phyloP scores from a whole-genome alignment of 805 yeast genomes.

The Wickerhamomyces hampshirensis region DNA sequence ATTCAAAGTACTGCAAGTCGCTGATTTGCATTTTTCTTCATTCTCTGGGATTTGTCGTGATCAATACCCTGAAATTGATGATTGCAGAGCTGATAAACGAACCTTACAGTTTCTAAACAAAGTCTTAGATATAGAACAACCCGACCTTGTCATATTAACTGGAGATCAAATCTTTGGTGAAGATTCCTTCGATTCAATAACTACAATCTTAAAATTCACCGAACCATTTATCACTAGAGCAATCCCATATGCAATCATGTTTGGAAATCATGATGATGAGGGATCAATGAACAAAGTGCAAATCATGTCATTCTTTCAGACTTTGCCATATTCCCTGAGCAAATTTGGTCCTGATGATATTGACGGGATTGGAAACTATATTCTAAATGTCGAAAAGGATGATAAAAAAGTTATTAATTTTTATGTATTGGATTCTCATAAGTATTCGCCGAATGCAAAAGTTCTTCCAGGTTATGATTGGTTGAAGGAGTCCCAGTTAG shows the following conservation, averaged over 20 bases:
- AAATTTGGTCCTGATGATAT: conserved; percentile 58
- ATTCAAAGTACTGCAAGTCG: conserved; percentile 81
- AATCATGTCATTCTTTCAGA: conserved; percentile 49
- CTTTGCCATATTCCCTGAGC: conserved; percentile 67
- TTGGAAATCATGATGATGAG: conserved; percentile 96
- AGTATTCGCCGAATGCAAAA: conserved; percentile 63
- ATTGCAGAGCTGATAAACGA: conserved; percentile 62
- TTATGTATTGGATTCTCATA: conserved; percentile 83
- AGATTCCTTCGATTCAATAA: conserved; percentile 71
- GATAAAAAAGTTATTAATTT: conserved; percentile 47
- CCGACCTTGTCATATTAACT: conserved; percentile 80
- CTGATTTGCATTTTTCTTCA: conserved; percentile 89
- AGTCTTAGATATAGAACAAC: conserved; percentile 70
- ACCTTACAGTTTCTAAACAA: conserved; percentile 57
- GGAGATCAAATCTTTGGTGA: conserved; percentile 93
- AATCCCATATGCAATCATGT: conserved; percentile 79
- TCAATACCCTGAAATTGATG: conserved; percentile 50
- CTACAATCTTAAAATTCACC: conserved; percentile 74
- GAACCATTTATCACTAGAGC: conserved; percentile 59
- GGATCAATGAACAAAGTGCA: conserved; percentile 59
- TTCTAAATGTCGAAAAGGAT: conserved; percentile 37
- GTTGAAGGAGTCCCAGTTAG: conserved; percentile 66
- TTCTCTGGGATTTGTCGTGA: conserved; percentile 79
- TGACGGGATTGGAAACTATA: conserved; percentile 83
- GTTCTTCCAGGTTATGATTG: conserved; percentile 79